Conservation (phyloP, 805 yeast genomes). For the Hanseniaspora vineae region DNA sequence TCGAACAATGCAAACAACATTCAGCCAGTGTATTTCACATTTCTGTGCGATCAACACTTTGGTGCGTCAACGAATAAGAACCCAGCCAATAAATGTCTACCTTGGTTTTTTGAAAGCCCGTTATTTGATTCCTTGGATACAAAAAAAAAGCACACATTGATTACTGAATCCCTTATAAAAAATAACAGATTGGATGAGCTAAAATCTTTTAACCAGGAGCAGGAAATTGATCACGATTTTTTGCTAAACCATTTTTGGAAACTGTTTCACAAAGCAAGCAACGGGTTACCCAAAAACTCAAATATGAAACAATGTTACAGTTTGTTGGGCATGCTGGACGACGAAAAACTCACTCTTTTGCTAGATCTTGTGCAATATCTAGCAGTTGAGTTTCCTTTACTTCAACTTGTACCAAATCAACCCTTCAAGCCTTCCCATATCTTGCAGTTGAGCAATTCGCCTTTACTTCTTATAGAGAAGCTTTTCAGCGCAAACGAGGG, state of each 20-base stretch:
- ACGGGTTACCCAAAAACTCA: conserved; percentile 27
- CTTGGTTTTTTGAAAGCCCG: neutral
- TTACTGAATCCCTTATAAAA: conserved; percentile 13
- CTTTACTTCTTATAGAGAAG: conserved; percentile 27
- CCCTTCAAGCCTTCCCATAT: conserved; percentile 30
- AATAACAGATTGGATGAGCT: conserved; percentile 19
- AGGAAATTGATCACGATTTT: conserved; percentile 5
- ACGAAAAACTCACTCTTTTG: conserved; percentile 6
- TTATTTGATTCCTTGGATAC: neutral
- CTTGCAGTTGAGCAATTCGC: conserved; percentile 19
- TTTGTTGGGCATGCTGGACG: conserved; percentile 13
- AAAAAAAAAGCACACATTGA: neutral
- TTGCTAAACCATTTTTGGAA: conserved; percentile 27
- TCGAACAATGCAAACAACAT: neutral
- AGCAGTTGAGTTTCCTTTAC: conserved; percentile 17
- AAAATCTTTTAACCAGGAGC: conserved; percentile 10
- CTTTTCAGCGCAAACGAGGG: conserved; percentile 42
- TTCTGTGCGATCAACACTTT: neutral
- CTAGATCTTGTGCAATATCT: conserved; percentile 20
- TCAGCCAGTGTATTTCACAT: neutral
- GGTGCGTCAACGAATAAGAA: conserved; percentile 1
- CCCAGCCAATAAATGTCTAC: neutral
- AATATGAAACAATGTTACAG: conserved; percentile 27
- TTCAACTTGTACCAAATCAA: conserved; percentile 19
- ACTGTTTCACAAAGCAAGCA: conserved; percentile 31